A percentile compares a stretch with the other conserved stretches of the same genome.
Conservation (phyloP, 2,329 filamentous ascomycete species). For the Aspergillus sp. region DNA sequence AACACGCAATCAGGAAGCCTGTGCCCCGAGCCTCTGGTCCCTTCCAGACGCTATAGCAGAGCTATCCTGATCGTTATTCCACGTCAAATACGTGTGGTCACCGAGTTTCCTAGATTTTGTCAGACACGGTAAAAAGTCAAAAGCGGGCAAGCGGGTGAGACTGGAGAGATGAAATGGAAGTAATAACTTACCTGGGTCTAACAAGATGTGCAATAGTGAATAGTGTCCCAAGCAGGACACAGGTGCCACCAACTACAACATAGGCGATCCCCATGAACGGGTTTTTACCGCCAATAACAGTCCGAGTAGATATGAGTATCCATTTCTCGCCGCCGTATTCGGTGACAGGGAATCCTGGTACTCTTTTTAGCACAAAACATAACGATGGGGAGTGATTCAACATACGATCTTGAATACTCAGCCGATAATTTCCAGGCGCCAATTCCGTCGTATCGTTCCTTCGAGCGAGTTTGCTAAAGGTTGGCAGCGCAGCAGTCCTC, state of each 20-base stretch:
- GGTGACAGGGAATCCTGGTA: slow-evolving; percentile 68
- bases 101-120: slow-evolving; percentile 71
- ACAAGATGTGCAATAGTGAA: slow-evolving; percentile 90
- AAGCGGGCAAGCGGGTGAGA: neutral
- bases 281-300: slow-evolving; percentile 90
- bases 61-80: slow-evolving; percentile 68
- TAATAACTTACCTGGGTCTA: slow-evolving; percentile 66
- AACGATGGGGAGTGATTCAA: slow-evolving; percentile 12
- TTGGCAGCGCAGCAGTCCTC: slow-evolving; percentile 87
- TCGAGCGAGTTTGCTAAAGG: slow-evolving; percentile 87
- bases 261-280: slow-evolving; percentile 95
- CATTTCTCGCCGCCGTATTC: slow-evolving; percentile 82
- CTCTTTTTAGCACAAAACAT: slow-evolving; percentile 8
- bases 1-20: slow-evolving; percentile 11
- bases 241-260: slow-evolving; percentile 86
- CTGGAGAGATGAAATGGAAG: neutral
- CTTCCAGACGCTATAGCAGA: slow-evolving; percentile 51
- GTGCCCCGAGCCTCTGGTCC: slow-evolving; percentile 43
- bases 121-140: neutral
- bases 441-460: slow-evolving; percentile 69
- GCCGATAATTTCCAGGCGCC: slow-evolving; percentile 63
- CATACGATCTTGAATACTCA: slow-evolving; percentile 75
- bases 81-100: slow-evolving; percentile 94
- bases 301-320: slow-evolving; percentile 80
- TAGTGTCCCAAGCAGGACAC: slow-evolving; percentile 76